Base-by-base conservation (phyloP, 305 asterid species). In the Ajuga reptans region DNA sequence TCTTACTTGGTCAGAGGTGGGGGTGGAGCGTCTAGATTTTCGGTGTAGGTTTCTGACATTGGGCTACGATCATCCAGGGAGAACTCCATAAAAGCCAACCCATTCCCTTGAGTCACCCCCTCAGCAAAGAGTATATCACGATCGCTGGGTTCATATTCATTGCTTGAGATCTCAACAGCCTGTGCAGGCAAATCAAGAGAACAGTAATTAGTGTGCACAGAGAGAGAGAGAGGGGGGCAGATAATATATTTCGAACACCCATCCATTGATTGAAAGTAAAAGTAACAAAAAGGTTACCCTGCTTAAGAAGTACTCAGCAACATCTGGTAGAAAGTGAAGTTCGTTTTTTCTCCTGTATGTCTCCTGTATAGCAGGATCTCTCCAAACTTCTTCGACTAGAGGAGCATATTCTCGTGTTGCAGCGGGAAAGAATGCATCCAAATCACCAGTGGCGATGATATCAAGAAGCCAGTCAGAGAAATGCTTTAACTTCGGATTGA, bases 391-490 rank as follows among this genome's bases (percentile, higher is more conserved):
- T 77, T 89, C 96, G 54, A 89, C 96, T 1, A 89, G 75, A 0
- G 96, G 96, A 77, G 96, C 96, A 76, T 87, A 89, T 71, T 89
- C 96, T 47, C 96, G 87, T 0, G 96, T 86, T 59, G 94, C 96
- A 37, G 96, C 96, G n/a, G 96, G 96, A 63, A 87, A 89, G 62
- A 89, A 89, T 24, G 91, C 86, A 70, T 89, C 96, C 80, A 89
- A 76, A 82, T 89, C 96, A 65, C 96, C 96, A 0, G 94, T 85
- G 47, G 96, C 96, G 58, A 89, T 85, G 71, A 89, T 89, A 76
- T 87, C 94, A 5, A 89, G 83, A 29, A 89, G 90, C 96, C 94
- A 89, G 54, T 89, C 87, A 6, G 96, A 89, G 54, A 89, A 89
- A 80, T 82, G 82, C 79, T 85, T 89, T 73, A 89, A 69, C 87